phyloP scores from a whole-genome alignment of 2,329 filamentous ascomycete species.

The Aspergillus sp. region DNA sequence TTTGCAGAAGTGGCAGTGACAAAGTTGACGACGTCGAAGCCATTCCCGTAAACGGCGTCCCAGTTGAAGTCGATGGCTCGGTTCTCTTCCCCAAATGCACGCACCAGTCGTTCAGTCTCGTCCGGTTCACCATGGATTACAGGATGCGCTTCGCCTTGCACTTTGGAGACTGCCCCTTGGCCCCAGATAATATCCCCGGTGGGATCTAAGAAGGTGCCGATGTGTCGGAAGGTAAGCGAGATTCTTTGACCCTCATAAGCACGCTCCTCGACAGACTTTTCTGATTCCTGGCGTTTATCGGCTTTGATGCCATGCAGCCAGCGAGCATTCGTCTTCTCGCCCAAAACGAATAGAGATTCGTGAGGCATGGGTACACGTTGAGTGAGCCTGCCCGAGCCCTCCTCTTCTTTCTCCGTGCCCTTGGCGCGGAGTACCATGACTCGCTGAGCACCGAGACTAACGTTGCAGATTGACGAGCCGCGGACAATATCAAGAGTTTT shows the following conservation, averaged over 20 bases:
- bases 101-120: constrained; percentile 68
- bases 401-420: constrained; percentile 36
- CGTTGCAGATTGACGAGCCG: constrained; percentile 84
- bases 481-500: constrained; percentile 90
- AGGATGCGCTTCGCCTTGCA: constrained; percentile 59
- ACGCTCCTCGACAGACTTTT: constrained; percentile 72
- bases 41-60: constrained; percentile 73
- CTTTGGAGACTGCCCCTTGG: constrained; percentile 79
- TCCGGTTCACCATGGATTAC: constrained; percentile 72
- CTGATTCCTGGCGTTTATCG: constrained; percentile 73
- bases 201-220: constrained; percentile 79
- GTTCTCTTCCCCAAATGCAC: constrained; percentile 85
- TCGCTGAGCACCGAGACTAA: constrained; percentile 88
- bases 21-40: constrained; percentile 75
- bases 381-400: constrained; percentile 55
- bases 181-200: constrained; percentile 80
- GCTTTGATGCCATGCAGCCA: constrained; percentile 93
- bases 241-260: constrained; percentile 79
- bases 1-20: constrained; percentile 41
- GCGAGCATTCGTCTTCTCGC: constrained; percentile 76
- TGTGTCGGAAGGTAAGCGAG: constrained; percentile 86
- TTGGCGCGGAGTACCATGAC: constrained; percentile 87
- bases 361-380: constrained; percentile 79
- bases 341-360: constrained; percentile 85
- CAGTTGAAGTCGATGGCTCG: constrained; percentile 72